A percentile compares a stretch with the other conserved stretches of the same genome.
These are phyloP conservation scores for Xylaria acuta DNA, from an alignment of 495 filamentous ascomycete genomes.

Conservation along the genomic window DNA sequence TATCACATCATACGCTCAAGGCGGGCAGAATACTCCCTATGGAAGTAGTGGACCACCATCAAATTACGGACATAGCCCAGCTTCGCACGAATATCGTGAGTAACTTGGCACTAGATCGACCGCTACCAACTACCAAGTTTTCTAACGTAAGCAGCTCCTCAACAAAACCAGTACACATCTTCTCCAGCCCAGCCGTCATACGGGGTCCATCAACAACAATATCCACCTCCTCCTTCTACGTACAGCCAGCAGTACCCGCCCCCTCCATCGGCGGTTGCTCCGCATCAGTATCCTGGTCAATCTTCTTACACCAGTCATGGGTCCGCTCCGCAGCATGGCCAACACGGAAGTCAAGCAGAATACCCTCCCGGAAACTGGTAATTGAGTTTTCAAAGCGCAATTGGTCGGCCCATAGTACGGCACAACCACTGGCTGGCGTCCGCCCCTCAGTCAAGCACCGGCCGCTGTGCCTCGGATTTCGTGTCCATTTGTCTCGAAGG, in stretches of 20 bases:
- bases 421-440: neutral
- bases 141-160: constrained; percentile 27
- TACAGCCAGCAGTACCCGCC: constrained; percentile 38
- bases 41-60: constrained; percentile 30
- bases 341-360: constrained; percentile 41
- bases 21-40: constrained; percentile 35
- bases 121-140: constrained; percentile 13
- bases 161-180: constrained; percentile 35
- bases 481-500: neutral
- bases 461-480: neutral
- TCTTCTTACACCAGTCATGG: constrained; percentile 39
- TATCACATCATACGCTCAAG: constrained; percentile 19
- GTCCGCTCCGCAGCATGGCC: constrained; percentile 42
- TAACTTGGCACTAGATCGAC: neutral
- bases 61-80: constrained; percentile 37
- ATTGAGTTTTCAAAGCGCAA: neutral
- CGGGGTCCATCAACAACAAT: constrained; percentile 39
- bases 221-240: constrained; percentile 42
- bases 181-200: constrained; percentile 40
- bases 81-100: constrained; percentile 38
- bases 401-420: constrained; percentile 5
- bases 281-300: constrained; percentile 42
- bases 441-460: neutral
- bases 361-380: constrained; percentile 40
- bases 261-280: constrained; percentile 31